These are phyloP conservation scores for Parascedosporium putredinis DNA, from an alignment of 2,329 filamentous ascomycete species.

Conservation along the genomic window DNA sequence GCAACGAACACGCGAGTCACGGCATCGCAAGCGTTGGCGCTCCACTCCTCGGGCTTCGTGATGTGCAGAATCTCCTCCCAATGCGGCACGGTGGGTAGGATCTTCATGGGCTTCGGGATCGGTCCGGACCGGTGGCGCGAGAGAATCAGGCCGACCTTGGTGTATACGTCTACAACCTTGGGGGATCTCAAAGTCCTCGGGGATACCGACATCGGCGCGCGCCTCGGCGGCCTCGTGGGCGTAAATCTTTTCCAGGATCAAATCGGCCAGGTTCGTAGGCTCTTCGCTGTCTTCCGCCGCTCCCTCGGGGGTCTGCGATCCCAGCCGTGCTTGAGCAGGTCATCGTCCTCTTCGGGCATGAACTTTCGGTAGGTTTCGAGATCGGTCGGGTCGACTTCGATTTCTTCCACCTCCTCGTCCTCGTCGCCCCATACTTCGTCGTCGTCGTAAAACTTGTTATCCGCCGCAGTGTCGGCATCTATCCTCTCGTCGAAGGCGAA, in stretches of 20 bases:
- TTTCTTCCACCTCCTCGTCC: constrained; percentile 58
- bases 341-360: constrained; percentile 64
- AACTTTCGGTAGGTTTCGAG: constrained; percentile 88
- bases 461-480: constrained; percentile 40
- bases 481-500: constrained; percentile 77
- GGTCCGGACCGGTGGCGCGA: constrained; percentile 94
- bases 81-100: constrained; percentile 78
- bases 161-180: constrained; percentile 90
- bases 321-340: constrained; percentile 59
- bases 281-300: constrained; percentile 35
- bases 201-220: constrained; percentile 32
- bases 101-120: constrained; percentile 94
- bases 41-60: constrained; percentile 67
- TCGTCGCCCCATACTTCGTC: constrained; percentile 71
- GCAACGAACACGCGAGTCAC: constrained; percentile 90
- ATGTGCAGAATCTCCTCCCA: constrained; percentile 84
- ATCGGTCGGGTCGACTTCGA: constrained; percentile 82
- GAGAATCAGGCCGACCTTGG: constrained; percentile 81
- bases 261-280: constrained; percentile 74
- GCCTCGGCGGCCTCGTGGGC: constrained; percentile 67
- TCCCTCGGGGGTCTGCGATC: constrained; percentile 33
- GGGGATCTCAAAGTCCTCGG: constrained; percentile 78
- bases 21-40: constrained; percentile 71
- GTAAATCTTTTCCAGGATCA: constrained; percentile 91
- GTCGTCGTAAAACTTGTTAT: constrained; percentile 31